phyloP scores from a whole-genome alignment of 768 basidiomycete species.

The Leccinum subgranulosum region DNA sequence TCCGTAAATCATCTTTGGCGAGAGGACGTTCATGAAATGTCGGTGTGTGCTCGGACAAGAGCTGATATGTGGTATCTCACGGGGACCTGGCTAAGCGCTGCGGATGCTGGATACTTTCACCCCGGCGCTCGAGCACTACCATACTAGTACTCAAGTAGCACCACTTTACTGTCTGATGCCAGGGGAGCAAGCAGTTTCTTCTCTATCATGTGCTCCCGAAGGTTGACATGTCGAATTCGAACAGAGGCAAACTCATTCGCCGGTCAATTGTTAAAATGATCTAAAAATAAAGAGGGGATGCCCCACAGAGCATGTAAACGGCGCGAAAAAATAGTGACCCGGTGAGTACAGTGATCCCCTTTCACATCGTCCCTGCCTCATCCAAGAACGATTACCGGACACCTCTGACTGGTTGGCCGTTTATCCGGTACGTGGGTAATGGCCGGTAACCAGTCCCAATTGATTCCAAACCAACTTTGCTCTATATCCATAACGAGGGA shows the following conservation, averaged over 20 bases:
- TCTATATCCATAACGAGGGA: neutral
- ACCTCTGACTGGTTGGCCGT: neutral
- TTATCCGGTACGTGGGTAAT: neutral
- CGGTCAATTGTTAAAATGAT: neutral
- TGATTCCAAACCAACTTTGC: neutral
- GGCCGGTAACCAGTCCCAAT: neutral
- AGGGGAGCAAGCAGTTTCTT: neutral
- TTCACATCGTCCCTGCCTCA: neutral
- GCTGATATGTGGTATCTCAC: slow-evolving; percentile 14
- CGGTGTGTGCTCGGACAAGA: slow-evolving; percentile 1
- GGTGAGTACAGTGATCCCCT: neutral
- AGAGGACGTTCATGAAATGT: slow-evolving; percentile 30
- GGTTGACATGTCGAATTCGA: neutral
- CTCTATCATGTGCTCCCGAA: neutral
- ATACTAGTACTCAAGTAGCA: neutral
- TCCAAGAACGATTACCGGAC: neutral
- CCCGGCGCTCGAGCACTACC: neutral
- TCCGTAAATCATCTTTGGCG: slow-evolving; percentile 53
- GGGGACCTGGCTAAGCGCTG: neutral
- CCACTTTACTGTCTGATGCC: neutral
- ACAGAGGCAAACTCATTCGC: neutral
- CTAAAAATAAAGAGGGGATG: neutral
- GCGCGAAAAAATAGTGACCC: neutral
- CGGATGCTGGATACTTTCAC: neutral
- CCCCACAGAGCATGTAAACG: neutral